Evolutionary conservation across 116 monocot genomes (phyloP).

Genomic region (Posidonia oceanica): DNA sequence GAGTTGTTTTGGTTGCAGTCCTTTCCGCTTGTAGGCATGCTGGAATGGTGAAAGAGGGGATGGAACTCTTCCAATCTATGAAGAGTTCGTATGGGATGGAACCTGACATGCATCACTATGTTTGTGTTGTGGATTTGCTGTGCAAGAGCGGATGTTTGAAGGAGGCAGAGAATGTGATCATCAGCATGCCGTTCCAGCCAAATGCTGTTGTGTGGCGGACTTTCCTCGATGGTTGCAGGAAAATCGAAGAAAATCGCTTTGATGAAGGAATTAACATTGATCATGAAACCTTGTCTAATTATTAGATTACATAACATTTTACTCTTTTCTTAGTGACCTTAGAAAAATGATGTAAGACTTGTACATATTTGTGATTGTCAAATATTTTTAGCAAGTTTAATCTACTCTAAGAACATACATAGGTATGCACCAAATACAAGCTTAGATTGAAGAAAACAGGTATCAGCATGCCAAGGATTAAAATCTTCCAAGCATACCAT

Average conservation of each 20-base stretch:
- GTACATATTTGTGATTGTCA: no score
- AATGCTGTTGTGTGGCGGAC: conserved; percentile 44
- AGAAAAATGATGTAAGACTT: no score
- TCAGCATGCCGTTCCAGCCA: conserved; percentile 54
- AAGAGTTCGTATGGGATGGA: conserved; percentile 29
- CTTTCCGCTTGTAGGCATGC: conserved; percentile 70
- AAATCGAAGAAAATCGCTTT: neutral
- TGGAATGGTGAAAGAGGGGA: conserved; percentile 56
- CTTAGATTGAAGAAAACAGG: no score
- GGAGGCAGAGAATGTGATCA: conserved; percentile 63
- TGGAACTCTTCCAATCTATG: conserved; percentile 45
- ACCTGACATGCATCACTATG: conserved; percentile 65
- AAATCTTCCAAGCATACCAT: no score
- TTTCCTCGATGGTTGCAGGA: conserved; percentile 60
- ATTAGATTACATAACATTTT: no score
- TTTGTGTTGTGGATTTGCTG: conserved; percentile 51
- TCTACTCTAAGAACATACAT: no score
- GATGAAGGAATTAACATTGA: neutral
- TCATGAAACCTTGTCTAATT: neutral
- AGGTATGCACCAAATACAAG: no score
- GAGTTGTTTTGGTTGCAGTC: conserved; percentile 37
- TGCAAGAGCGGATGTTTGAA: conserved; percentile 46
- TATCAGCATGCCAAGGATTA: no score
- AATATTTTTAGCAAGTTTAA: no score
- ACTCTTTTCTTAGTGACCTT: no score